Evolutionary conservation across 202 grass and related monocot genomes (phyloP).

Genomic region (Setaria viridis): DNA sequence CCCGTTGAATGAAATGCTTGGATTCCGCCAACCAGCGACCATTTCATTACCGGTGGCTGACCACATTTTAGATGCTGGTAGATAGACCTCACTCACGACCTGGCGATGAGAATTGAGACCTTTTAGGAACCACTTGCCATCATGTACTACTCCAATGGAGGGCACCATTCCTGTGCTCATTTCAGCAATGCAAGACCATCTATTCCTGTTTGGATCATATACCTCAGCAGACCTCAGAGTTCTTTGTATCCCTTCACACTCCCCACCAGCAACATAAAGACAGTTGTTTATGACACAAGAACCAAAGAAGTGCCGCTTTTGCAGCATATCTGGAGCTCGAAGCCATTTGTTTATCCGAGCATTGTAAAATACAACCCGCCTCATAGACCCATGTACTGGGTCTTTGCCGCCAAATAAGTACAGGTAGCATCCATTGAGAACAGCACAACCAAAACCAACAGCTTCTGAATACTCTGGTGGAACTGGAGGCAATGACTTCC

Average conservation of each 20-base stretch:
- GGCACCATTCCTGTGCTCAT: conserved; percentile 88
- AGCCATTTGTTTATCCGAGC: conserved; percentile 84
- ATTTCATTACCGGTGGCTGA: conserved; percentile 59
- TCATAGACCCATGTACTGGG: conserved; percentile 72
- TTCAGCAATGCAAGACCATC: conserved; percentile 73
- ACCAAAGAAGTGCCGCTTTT: conserved; percentile 79
- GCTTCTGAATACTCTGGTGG: conserved; percentile 76
- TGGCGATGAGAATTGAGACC: conserved; percentile 76
- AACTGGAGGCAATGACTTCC: conserved; percentile 83
- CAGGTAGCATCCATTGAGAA: conserved; percentile 78
- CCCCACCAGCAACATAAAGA: conserved; percentile 86
- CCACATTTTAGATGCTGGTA: conserved; percentile 63
- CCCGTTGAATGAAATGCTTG: conserved; percentile 68
- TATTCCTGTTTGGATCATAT: conserved; percentile 81
- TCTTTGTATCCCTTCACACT: conserved; percentile 89
- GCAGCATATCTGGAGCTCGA: conserved; percentile 84
- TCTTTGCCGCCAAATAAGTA: conserved; percentile 93
- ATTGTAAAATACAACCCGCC: conserved; percentile 89
- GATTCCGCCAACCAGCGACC: conserved; percentile 67
- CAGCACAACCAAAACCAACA: conserved; percentile 77
- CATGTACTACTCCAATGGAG: conserved; percentile 79
- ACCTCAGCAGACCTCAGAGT: conserved; percentile 76
- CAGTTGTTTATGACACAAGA: conserved; percentile 87
- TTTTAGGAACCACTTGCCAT: conserved; percentile 90
- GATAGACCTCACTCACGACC: conserved; percentile 72